Evolutionary conservation across 495 filamentous ascomycete genomes (phyloP), one percentile per base, ranked within the genome.

Genomic region (Penicillium simplicissimum): DNA sequence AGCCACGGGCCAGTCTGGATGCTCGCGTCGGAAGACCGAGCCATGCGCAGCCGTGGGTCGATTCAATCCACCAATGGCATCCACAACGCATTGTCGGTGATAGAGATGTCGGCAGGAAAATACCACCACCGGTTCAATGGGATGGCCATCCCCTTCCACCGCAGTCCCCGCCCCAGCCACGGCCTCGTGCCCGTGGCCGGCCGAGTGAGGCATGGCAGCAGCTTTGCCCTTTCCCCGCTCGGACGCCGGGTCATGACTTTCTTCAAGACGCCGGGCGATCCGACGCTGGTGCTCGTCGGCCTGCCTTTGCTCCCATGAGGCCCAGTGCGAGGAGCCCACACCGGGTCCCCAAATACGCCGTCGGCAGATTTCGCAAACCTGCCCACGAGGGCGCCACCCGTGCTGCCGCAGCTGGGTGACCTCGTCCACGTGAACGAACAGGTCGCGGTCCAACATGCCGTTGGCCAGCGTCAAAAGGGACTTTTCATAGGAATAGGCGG

Each of bases 401-500:
- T 87, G 83, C 70, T 92, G 88, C n/a, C 94, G 83, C 10, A 93
- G 84, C 15, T 82, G 80, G 13, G 88, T 84, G 13, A 90, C 88
- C 59, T 91, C 84, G 38, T 86, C 82, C 42, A 97, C 93, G 63
- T 91, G 88, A 14, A 90, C 85, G 66, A 97, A 98, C 17, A 97
- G 81, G 67, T 96, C 92, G 62, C 93, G 89, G 59, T 97, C 93
- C 1, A 98, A 79, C 61, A 98, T 85, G 17, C 86, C 84, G 72
- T 93, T 94, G 11, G 96, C 91, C 14, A 98, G 85, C 2, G 84
- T 81, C 19, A 98, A 81, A 13, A 98, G 88, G 4, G 89, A 90
- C 66, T 91, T 88, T 71, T 98, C 96, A 71, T 97, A 97, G 0
- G 92, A 87, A 68, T 98, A 98, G 0, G 96, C 93, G 2, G 94